Evolutionary conservation across 2,329 filamentous ascomycete genomes (phyloP), one percentile per base, ranked within the genome.

Genomic region (Colletotrichum costaricense): DNA sequence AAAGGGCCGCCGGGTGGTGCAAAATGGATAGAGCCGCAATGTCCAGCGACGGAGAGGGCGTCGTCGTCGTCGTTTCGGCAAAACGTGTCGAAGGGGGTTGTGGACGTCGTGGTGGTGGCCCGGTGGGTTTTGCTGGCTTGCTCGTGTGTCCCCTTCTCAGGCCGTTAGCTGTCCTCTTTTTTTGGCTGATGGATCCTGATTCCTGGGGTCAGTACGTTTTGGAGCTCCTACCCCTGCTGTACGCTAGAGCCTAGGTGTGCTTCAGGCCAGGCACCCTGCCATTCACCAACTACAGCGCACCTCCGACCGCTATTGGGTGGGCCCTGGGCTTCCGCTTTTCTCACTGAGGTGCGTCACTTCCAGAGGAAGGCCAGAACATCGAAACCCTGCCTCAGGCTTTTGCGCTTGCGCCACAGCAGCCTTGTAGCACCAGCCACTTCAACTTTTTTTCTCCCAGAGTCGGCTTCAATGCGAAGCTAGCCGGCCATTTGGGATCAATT

Each of bases 111-210:
- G 24, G 66, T 52, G 42, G 62, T 69, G 72, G 66, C 65, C 38
- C 14, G 72, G 69, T 68, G 74, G 60, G 72, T 70, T 71, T 22
- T 49, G 19, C 42, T 49, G 42, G 42, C 38, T 64, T 72, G 74
- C 69, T 74, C 68, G 69, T 74, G 75, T 76, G 67, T 72, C 64
- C 64, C 67, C 62, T 70, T 74, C 74, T 71, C 67, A 75, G 63
- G 71, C 75, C 73, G 75, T 76, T 77, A 78, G 77, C 76, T 78
- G 77, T 77, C 77, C 77, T 78, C 77, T 78, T 78, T 76, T 65
- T 73, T 72, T 68, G 72, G 72, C 63, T 22, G 72, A 72, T 72
- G 72, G 71, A 70, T 73, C 71, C 71, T 71, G 67, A 73, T 71
- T 73, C 63, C 72, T 59, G 72, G 72, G 72, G 72, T 74, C 35